A percentile compares a stretch with the other conserved stretches of the same genome.
phyloP scores from a whole-genome alignment of 148 eudicot species.

The Chenopodium formosanum region DNA sequence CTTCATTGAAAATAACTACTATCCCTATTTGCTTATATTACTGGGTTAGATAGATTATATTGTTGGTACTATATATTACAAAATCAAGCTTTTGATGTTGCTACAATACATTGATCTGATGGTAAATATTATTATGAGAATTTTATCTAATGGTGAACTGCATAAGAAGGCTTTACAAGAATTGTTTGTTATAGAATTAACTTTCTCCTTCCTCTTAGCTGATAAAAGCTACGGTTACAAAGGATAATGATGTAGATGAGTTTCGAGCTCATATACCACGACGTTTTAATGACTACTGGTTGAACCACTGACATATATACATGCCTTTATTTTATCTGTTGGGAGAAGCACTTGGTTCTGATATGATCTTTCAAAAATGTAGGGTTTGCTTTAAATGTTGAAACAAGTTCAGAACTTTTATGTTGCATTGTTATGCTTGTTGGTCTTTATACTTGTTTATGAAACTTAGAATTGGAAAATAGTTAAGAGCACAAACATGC shows the following conservation, averaged over 20 bases:
- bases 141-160: not conserved
- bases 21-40: not conserved
- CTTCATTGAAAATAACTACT: not conserved
- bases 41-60: not conserved
- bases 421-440: not conserved
- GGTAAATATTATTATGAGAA: not conserved
- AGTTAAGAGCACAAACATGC: not conserved
- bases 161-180: not conserved
- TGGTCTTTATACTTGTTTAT: not conserved
- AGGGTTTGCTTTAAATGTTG: not conserved
- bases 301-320: not conserved
- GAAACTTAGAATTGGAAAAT: not conserved
- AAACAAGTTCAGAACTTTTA: conserved; percentile 4
- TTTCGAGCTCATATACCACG: not conserved
- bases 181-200: not conserved
- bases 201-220: not conserved
- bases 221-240: not conserved
- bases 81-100: not conserved
- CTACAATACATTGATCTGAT: not conserved
- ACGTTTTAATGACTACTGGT: not conserved
- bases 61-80: not conserved
- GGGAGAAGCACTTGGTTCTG: not conserved
- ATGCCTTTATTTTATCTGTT: not conserved
- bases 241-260: not conserved
- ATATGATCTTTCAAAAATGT: not conserved